Evolutionary conservation across 495 filamentous ascomycete genomes (phyloP), one percentile per base, ranked within the genome.

Genomic region (Articulospora tetracladia): DNA sequence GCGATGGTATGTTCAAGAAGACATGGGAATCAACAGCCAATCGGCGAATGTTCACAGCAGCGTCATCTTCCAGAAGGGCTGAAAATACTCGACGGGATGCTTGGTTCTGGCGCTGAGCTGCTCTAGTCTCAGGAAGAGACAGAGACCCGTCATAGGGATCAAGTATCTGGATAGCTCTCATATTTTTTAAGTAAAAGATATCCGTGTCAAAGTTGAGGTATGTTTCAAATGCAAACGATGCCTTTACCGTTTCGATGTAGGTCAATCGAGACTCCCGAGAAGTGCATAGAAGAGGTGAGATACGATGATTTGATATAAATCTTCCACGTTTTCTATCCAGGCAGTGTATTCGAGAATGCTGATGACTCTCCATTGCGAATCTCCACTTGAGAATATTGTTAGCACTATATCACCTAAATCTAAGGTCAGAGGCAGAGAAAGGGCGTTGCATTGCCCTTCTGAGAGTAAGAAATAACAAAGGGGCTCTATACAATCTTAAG

Each of bases 141-240:
- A 4, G n/a, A 50, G 47, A 50, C 6, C 22, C 47, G n/a, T 50
- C 23, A 12, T 6, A 25, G 3, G 47, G 47, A 25, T 27, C 47
- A 50, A 50, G 3, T 7, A 26, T 53, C 24, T 30, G 10, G 20
- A 36, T 27, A 6, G 8, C 7, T 15, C 12, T n/a, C 12, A 44
- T 20, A 17, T 52, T 15, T 0, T 26, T 20, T 3, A 52, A 22
- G 28, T 52, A 54, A 36, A 60, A 1, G n/a, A 48, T 55, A 24
- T 60, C 58, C 3, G 13, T 19, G 17, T 46, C 24, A 36, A 55
- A 60, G 17, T 60, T 55, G 17, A 60, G 30, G 25, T 23, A 60
- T 3, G 49, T 60, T 10, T 36, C 22, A 36, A 60, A 54, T 2
- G 58, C 58, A 47, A 52, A 59, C 32, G 22, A 19, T 23, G 12